Evolutionary conservation across 768 basidiomycete genomes (phyloP), one percentile per base, ranked within the genome.

Genomic region (Calocybe cyanea): DNA sequence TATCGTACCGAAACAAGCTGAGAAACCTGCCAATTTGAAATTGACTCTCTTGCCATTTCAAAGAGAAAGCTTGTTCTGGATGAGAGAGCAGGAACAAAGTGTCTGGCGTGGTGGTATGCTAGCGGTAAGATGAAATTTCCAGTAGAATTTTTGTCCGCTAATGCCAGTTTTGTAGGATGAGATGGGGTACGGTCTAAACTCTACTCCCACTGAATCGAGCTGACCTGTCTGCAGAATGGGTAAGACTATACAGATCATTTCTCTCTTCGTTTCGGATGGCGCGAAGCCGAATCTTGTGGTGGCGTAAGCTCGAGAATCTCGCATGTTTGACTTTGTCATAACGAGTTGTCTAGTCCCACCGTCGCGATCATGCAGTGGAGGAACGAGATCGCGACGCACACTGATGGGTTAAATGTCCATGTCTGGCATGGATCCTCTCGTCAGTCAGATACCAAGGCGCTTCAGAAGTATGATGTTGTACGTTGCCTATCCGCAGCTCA

Each of bases 191-290:
- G 10, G 18, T 41, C 18, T 31, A 36, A 38, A 25, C 2, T 15
- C 7, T n/a, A 9, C 21, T 20, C 19, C 9, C 6, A 11, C 15
- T 31, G 11, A 2, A 14, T 15, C 11, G 19, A 14, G 39, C 47
- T 46, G 23, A 56, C 19, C 50, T 17, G 53, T 51, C 32, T 7
- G 30, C 52, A 86, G 87, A 15, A 92, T 93, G 90, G 88, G 87
- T 11, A 92, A 93, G 66, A 99, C 95, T 0, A 98, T 99, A 48
- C 96, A 99, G 61, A 92, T 93, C 53, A 94, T 99, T 40, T 78
- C 93, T 1, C 73, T 98, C 31, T 73, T 99, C 30, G 80, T 94
- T 4, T 81, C 86, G 1, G 90, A 93, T 57, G 61, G 75, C 38
- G 67, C 73, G 49, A 86, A 80, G 60, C 92, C 93, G 2, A 95